Conservation (phyloP, 148 eudicot species). For the Rhododendron henanense region DNA sequence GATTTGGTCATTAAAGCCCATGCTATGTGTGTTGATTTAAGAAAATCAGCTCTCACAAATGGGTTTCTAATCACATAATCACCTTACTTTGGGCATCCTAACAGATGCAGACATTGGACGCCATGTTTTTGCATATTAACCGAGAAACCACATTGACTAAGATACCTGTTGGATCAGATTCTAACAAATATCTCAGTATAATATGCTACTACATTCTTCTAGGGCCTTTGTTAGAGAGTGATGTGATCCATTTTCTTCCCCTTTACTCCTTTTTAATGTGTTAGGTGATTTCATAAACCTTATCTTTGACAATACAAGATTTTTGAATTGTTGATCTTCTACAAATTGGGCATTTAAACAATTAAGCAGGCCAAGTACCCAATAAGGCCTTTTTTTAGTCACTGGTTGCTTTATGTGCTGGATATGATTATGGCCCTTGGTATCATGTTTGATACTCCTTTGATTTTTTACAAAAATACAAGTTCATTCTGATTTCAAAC, state of each 20-base stretch:
- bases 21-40: background rate
- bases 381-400: background rate
- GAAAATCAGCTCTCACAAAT: background rate
- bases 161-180: background rate
- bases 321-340: background rate
- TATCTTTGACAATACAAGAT: background rate
- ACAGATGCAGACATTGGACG: background rate
- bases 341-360: background rate
- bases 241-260: background rate
- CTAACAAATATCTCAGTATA: background rate
- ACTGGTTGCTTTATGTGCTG: background rate
- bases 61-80: background rate
- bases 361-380: background rate
- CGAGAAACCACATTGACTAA: background rate
- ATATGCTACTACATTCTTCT: background rate
- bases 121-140: background rate
- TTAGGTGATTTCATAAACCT: background rate
- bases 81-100: background rate
- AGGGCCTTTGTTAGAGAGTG: background rate
- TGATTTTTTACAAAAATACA: background rate
- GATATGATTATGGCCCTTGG: background rate
- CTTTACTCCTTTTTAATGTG: background rate
- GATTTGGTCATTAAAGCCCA: background rate
- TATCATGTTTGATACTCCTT: background rate
- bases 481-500: background rate